These are phyloP conservation scores for Phytopythium montanum DNA, from an alignment of 352 stramenopile genomes.

Conservation along the genomic window DNA sequence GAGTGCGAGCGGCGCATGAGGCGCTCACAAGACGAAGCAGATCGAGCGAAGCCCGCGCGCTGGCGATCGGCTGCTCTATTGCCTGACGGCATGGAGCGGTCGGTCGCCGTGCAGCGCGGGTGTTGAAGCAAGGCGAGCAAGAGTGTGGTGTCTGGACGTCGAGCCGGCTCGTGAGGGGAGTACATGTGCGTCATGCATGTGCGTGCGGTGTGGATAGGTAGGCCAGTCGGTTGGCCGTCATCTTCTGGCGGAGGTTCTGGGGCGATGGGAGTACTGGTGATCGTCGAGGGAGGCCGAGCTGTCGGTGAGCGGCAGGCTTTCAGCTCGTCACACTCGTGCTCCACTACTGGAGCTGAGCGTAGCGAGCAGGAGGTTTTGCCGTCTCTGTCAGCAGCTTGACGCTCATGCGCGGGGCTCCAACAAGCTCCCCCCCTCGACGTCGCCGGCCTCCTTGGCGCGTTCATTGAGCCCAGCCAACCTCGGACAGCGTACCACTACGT, in stretches of 20 bases:
- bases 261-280: not conserved
- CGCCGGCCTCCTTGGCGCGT: not conserved
- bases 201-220: slow-evolving; percentile 1
- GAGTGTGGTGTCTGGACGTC: not conserved
- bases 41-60: slow-evolving; percentile 3
- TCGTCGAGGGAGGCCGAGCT: not conserved
- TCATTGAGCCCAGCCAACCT: not conserved
- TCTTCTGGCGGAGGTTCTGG: not conserved
- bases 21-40: not conserved
- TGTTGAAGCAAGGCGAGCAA: not conserved
- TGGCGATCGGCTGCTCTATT: slow-evolving; percentile 1
- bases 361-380: not conserved
- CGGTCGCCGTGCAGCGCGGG: slow-evolving; percentile 1
- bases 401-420: not conserved
- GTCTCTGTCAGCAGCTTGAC: not conserved
- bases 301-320: not conserved
- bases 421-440: not conserved
- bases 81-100: slow-evolving; percentile 2
- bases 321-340: not conserved
- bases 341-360: not conserved
- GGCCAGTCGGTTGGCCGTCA: not conserved
- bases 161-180: not conserved
- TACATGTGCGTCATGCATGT: slow-evolving; percentile 3
- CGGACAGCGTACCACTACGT: not conserved
- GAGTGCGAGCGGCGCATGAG: slow-evolving; percentile 6